Base-by-base conservation (phyloP, 768 basidiomycete genomes). In the Termitomyces sp. region DNA sequence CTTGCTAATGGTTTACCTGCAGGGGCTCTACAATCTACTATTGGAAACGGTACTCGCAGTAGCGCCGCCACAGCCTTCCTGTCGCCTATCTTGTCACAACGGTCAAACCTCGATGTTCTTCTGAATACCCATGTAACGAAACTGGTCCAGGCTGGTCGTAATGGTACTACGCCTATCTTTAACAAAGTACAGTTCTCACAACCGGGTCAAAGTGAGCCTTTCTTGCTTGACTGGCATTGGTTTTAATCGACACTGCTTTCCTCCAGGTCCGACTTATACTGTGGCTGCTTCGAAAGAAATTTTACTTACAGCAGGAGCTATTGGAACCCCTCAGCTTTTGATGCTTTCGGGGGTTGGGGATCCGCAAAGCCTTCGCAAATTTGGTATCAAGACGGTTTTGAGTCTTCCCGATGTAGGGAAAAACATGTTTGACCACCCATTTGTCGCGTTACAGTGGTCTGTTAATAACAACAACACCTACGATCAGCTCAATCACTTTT, bases 11-110 rank as follows among this genome's bases (percentile, higher is more conserved):
- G 5, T 20, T 8, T 8, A 32, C 10, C 18, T 48, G n/a, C 32
- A 71, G 70, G 70, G 8, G 66, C 62, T 63, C 56, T 63, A 16
- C 69, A 69, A 53, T 61, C 59, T 4, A 64, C 67, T 1, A 67
- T 71, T 43, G 59, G 57, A 2, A 53, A 65, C 24, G 67, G 69
- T 18, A 59, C 57, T 2, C 66, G 72, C 18, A 71, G 70, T 32
- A 70, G 69, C 40, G 63, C 70, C 13, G 71, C 71, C 16, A 70
- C 69, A 9, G 61, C 71, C 13, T 71, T 72, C 47, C 60, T 74
- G 36, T 58, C 59, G 9, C 52, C 66, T 18, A 53, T 37, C 8
- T 47, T 63, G n/a, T 54, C 66, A 33, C 27, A 59, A n/a, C 65
- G 71, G 9, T 60, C 67, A 9, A 74, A 74, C 55, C 60, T 74